phyloP scores from a whole-genome alignment of 768 basidiomycete species.

The Thelephora ganbajun region DNA sequence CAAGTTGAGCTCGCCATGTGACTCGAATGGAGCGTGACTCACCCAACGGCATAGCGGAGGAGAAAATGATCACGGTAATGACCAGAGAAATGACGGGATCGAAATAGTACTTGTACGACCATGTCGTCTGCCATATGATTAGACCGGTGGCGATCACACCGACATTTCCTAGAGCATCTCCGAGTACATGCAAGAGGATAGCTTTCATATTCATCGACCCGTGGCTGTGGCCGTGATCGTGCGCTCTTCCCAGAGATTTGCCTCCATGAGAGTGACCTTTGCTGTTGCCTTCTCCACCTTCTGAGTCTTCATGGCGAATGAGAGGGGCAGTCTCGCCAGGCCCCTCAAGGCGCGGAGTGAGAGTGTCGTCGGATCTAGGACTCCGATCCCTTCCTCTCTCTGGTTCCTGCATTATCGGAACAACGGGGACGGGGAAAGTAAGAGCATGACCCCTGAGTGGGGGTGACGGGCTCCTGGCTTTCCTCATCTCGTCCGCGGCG shows the following conservation, averaged over 20 bases:
- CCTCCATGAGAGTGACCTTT: slow-evolving; percentile 11
- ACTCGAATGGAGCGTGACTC: slow-evolving; percentile 11
- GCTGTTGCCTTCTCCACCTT: slow-evolving; percentile 11
- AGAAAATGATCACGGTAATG: slow-evolving; percentile 94
- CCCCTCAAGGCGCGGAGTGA: too few relatives aligned
- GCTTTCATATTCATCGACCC: slow-evolving; percentile 97
- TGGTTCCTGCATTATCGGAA: too few relatives aligned
- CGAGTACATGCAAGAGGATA: slow-evolving; percentile 84
- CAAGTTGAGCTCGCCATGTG: not conserved
- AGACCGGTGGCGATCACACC: slow-evolving; percentile 94
- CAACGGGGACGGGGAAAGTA: too few relatives aligned
- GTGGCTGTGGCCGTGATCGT: slow-evolving; percentile 27
- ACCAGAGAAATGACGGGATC: slow-evolving; percentile 89
- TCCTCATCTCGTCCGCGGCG: not conserved
- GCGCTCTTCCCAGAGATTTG: slow-evolving; percentile 8
- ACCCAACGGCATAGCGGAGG: slow-evolving; percentile 86
- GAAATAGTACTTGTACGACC: slow-evolving; percentile 79
- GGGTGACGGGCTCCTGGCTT: not conserved
- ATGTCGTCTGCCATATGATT: slow-evolving; percentile 81
- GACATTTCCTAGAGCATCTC: slow-evolving; percentile 95
- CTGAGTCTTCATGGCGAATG: not conserved
- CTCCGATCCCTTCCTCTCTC: too few relatives aligned
- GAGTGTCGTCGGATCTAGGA: too few relatives aligned
- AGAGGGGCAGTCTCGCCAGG: not conserved
- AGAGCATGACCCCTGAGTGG: too few relatives aligned